phyloP scores from a whole-genome alignment of 495 filamentous ascomycete genomes.

The Xylaria intraflava region DNA sequence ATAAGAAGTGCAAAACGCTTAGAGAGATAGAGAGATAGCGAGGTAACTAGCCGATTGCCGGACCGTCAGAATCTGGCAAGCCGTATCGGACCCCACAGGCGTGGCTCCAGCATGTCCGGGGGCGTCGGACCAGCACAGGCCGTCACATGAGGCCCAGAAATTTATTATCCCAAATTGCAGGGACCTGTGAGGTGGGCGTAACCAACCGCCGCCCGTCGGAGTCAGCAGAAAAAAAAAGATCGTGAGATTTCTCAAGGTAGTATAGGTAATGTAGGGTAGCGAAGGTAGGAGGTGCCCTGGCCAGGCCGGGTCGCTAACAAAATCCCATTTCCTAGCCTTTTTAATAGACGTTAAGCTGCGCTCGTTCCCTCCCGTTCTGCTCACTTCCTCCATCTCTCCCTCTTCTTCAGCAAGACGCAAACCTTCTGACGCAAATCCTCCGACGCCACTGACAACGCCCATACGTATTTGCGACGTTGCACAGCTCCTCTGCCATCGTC shows the following conservation, averaged over 20 bases:
- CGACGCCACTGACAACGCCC: too few species aligned
- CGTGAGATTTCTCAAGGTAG: conserved; percentile 27
- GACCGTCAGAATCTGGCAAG: too few species aligned
- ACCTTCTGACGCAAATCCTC: too few species aligned
- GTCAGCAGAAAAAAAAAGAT: conserved; percentile 17
- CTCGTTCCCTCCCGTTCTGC: neutral
- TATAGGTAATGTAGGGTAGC: neutral
- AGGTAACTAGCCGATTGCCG: too few species aligned
- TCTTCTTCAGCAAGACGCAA: too few species aligned
- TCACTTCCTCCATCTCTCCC: neutral
- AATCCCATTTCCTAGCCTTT: neutral
- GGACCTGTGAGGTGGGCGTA: neutral
- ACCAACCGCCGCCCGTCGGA: conserved; percentile 10
- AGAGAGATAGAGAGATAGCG: too few species aligned
- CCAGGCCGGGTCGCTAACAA: neutral
- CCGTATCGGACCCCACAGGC: too few species aligned
- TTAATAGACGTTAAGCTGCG: neutral
- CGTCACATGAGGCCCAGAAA: conserved; percentile 7
- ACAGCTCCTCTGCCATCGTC: too few species aligned
- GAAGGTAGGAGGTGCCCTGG: neutral
- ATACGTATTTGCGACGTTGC: too few species aligned
- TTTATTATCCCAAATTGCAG: neutral
- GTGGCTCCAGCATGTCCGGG: neutral
- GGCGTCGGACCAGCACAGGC: neutral
- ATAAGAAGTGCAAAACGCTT: too few species aligned